Base-by-base conservation (phyloP, 371 early-diverging fungal species). In the Mortierella sp. region DNA sequence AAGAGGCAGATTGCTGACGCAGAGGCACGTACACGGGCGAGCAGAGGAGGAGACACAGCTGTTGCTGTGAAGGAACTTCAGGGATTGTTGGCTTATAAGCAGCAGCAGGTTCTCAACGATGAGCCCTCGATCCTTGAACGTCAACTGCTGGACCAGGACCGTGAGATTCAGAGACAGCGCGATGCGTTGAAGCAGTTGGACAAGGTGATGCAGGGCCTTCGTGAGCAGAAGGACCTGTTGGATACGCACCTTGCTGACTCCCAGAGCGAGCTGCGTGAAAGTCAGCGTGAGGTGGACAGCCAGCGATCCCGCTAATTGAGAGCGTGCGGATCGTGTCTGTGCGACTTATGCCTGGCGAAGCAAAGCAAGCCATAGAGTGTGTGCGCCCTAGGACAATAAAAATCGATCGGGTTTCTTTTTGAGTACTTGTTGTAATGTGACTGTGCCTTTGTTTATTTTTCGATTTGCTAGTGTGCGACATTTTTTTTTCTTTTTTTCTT, bases 51-150 rank as follows among this genome's bases (percentile, higher is more conserved):
- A n/a, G 85, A 77, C 14, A 75, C 80, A 0, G 58, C 71, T 10
- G 48, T 71, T 0, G 72, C 78, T 7, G 71, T 43, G 72, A 77
- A 76, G 35, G 89, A 88, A 63, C 79, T 84, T 18, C 79, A 77
- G 44, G 88, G 82, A 11, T 46, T 88, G 32, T 72, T 84, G 49
- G 88, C 80, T n/a, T 88, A 83, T 71, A 88, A 87, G 49, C 88
- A 88, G 51, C 83, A 84, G 56, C 79, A 83, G 71, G 82, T 84
- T 11, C 48, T 83, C 21, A 85, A 84, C 27, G 82, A 84, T 24
- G 84, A 84, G 14, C 76, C 78, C 6, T 76, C 86, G 12, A 75
- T 73, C 12, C 55, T 82, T 38, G 85, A 88, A 58, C 84, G 86
- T 14, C 71, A 86, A 68, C 70, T 79, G 56, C 65, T 80, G 68